These are phyloP conservation scores for Panaeolus papilionaceus DNA, from an alignment of 768 basidiomycete species.

Conservation along the genomic window DNA sequence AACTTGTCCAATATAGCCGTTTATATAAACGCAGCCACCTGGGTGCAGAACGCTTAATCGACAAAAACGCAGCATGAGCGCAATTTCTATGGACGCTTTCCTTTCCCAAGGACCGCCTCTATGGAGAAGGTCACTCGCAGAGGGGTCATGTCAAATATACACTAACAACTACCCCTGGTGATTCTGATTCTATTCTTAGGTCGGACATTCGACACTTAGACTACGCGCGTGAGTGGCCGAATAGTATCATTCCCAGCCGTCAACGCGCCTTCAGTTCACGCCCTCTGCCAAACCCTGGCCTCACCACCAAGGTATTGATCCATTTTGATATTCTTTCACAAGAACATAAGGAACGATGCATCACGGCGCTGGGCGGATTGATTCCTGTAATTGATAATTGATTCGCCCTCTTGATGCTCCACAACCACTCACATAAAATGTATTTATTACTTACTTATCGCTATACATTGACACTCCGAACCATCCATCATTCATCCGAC, in stretches of 20 bases:
- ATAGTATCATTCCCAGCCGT: background rate
- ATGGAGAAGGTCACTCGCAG: background rate
- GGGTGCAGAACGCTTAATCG: conserved; percentile 1
- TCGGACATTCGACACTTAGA: background rate
- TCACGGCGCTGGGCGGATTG: too few relatives aligned
- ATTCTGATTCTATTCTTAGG: conserved; percentile 1
- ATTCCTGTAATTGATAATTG: too few relatives aligned
- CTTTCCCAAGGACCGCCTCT: background rate
- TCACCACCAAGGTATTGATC: background rate
- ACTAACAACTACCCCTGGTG: background rate
- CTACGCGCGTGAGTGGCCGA: background rate
- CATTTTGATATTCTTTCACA: background rate
- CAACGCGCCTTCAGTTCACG: background rate
- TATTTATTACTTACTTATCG: background rate
- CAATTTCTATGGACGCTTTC: background rate
- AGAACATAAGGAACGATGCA: too few relatives aligned
- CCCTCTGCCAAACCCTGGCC: background rate
- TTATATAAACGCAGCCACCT: background rate
- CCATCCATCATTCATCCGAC: background rate
- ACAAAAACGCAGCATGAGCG: conserved; percentile 2
- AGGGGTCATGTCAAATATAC: background rate
- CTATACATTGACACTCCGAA: background rate
- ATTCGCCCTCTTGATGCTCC: conserved; percentile 8
- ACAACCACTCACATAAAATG: background rate
- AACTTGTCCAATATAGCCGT: background rate